Conservation (phyloP, 2,329 filamentous ascomycete genomes). For the Monilinia fructicola region DNA sequence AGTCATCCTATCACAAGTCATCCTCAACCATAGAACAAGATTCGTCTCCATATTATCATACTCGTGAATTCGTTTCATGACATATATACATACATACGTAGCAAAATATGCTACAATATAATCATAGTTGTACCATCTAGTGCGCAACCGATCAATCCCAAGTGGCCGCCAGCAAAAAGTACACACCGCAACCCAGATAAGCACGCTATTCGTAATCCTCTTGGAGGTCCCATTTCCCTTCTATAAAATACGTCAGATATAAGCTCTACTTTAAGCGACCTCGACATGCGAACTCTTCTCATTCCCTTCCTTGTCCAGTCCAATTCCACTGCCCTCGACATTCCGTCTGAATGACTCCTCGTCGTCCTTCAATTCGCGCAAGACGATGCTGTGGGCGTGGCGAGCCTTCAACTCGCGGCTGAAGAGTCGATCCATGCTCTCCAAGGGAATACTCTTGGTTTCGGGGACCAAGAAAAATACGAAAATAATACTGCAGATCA, state of each 20-base stretch:
- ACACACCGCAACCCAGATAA: too few relatives aligned
- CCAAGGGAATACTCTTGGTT: slow-evolving; percentile 64
- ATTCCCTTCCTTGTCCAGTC: slow-evolving; percentile 27
- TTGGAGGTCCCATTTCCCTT: too few relatives aligned
- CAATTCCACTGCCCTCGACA: slow-evolving; percentile 22
- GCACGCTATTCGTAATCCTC: too few relatives aligned
- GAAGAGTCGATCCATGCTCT: slow-evolving; percentile 65
- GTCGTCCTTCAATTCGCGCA: slow-evolving; percentile 33
- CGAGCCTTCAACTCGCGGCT: slow-evolving; percentile 35
- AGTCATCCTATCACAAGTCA: background rate
- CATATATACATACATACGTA: background rate
- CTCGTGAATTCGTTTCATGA: slow-evolving; percentile 3
- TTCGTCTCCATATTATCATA: background rate
- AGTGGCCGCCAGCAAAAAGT: background rate
- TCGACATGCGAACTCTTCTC: slow-evolving; percentile 27
- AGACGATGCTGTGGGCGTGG: slow-evolving; percentile 34
- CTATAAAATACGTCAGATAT: background rate
- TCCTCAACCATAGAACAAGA: background rate
- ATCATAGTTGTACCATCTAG: background rate
- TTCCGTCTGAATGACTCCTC: slow-evolving; percentile 32
- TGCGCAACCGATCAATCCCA: background rate
- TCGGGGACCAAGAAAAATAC: slow-evolving; percentile 64
- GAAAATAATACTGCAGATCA: slow-evolving; percentile 57
- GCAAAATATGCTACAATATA: background rate
- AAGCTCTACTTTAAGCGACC: background rate